Evolutionary conservation across 345 rosid genomes (phyloP).

Genomic region (Ceriops zippeliana): DNA sequence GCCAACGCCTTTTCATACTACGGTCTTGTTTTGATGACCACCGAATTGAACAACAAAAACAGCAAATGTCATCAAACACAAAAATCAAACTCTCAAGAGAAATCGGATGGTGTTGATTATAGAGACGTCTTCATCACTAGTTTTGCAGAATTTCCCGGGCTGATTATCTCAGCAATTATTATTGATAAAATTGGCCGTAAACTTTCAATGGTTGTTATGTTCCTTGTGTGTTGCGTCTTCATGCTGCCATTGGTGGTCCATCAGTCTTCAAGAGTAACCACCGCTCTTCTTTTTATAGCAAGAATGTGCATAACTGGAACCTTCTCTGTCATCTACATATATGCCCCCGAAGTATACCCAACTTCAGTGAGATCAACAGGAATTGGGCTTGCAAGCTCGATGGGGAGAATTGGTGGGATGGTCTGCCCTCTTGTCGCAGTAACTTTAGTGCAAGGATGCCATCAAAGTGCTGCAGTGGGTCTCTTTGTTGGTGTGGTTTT

Average conservation of each 20-base stretch:
- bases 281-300: constrained; percentile 57
- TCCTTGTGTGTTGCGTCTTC: constrained; percentile 56
- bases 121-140: constrained; percentile 67
- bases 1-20: constrained; percentile 79
- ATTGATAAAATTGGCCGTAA: constrained; percentile 75
- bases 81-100: constrained; percentile 10
- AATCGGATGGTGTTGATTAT: constrained; percentile 44
- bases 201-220: constrained; percentile 61
- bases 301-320: constrained; percentile 74
- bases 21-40: constrained; percentile 75
- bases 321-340: constrained; percentile 60
- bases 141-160: constrained; percentile 84
- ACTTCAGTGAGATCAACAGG: constrained; percentile 75
- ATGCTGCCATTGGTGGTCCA: constrained; percentile 62
- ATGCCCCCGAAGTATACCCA: constrained; percentile 86
- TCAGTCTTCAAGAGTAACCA: constrained; percentile 53
- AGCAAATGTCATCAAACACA: constrained; percentile 33
- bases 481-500: constrained; percentile 58
- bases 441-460: constrained; percentile 75
- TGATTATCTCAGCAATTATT: constrained; percentile 54
- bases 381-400: constrained; percentile 65
- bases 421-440: constrained; percentile 86
- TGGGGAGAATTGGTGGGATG: constrained; percentile 97
- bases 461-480: constrained; percentile 58
- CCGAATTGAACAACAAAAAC: constrained; percentile 56